Evolutionary conservation across 805 yeast species (phyloP).

Genomic region (Pichia rugopelliculosa): DNA sequence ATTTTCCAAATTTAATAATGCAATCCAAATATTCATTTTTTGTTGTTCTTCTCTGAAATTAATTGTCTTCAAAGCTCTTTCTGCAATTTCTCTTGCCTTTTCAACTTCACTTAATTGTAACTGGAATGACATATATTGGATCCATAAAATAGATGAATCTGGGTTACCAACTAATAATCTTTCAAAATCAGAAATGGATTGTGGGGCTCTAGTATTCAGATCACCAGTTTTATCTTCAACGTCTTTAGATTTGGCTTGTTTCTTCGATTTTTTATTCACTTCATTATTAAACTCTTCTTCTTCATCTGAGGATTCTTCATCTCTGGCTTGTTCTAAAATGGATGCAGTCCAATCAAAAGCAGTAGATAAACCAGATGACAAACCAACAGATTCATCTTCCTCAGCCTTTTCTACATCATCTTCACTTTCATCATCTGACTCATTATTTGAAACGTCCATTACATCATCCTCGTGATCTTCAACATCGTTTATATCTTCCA

Average conservation of each 20-base stretch:
- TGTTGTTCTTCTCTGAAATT: conserved; percentile 88
- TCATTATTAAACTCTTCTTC: conserved; percentile 36
- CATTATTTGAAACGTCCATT: conserved; percentile 15
- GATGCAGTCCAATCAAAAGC: conserved; percentile 97
- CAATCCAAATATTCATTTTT: conserved; percentile 93
- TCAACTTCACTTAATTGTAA: conserved; percentile 90
- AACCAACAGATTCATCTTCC: conserved; percentile 19
- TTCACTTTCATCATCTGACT: conserved; percentile 13
- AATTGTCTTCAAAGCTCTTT: conserved; percentile 86
- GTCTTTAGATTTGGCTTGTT: conserved; percentile 32
- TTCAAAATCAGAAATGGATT: conserved; percentile 87
- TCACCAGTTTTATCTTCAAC: conserved; percentile 82
- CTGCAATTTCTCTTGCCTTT: conserved; percentile 88
- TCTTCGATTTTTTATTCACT: conserved; percentile 36
- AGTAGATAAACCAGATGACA: conserved; percentile 59
- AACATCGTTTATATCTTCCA: conserved; percentile 24
- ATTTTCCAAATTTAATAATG: conserved; percentile 86
- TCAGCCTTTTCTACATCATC: conserved; percentile 17
- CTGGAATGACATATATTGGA: conserved; percentile 98
- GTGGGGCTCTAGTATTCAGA: conserved; percentile 78
- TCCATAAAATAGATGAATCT: conserved; percentile 90
- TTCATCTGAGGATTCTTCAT: conserved; percentile 42
- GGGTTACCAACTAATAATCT: conserved; percentile 88
- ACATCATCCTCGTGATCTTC: conserved; percentile 28
- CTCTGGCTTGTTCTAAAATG: conserved; percentile 72